A percentile compares a stretch with the other conserved stretches of the same genome.
These are phyloP conservation scores for Solanum neorickii DNA, from an alignment of 257 asterid species.

Conservation along the genomic window DNA sequence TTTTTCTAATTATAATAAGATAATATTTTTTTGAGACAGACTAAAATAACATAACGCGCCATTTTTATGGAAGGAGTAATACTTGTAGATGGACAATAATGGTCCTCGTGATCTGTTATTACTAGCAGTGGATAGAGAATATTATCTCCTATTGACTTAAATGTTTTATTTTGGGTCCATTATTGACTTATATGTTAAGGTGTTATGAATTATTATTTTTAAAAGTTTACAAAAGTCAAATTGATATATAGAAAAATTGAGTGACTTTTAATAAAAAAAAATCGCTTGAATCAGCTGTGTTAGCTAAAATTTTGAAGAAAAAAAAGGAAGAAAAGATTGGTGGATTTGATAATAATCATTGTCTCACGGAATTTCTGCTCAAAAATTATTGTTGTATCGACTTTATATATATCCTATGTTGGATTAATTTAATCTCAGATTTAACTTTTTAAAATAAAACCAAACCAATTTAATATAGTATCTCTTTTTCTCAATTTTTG, in stretches of 20 bases:
- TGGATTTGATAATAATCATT: too few relatives aligned
- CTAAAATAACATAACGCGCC: fast-evolving
- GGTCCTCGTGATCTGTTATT: not conserved
- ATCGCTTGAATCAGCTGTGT: not conserved
- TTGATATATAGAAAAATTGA: not conserved
- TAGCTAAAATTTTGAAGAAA: not conserved
- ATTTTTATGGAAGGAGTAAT: not conserved
- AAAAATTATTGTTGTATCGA: too few relatives aligned
- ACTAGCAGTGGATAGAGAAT: not conserved
- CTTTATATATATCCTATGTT: too few relatives aligned
- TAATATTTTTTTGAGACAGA: too few relatives aligned
- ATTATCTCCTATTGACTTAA: not conserved
- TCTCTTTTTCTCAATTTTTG: too few relatives aligned
- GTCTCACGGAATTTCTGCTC: not conserved
- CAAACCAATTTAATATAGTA: too few relatives aligned
- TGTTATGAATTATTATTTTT: not conserved
- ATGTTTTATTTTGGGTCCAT: not conserved
- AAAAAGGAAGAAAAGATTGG: not conserved
- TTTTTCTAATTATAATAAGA: too few relatives aligned
- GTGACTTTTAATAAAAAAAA: not conserved
- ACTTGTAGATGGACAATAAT: not conserved
- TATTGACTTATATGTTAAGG: not conserved
- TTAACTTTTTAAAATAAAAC: too few relatives aligned
- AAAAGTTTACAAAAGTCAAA: not conserved
- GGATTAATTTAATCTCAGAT: too few relatives aligned